Conservation (phyloP, 208 protist genomes). For the Trypanosoma melophagium region DNA sequence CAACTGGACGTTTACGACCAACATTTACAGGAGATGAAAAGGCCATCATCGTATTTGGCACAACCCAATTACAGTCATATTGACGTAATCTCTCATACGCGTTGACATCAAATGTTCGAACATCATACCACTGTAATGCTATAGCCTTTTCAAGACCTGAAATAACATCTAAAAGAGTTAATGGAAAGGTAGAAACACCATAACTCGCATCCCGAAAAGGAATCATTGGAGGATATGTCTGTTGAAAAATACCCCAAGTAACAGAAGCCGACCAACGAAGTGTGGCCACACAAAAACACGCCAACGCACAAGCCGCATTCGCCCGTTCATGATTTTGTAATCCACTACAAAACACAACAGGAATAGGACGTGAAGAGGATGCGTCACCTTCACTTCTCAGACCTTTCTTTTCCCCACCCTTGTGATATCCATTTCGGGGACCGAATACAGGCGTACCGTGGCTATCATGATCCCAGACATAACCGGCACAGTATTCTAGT, state of each 20-base stretch:
- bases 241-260: conserved; percentile 55
- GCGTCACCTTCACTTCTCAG: background rate
- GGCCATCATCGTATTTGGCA: conserved; percentile 92
- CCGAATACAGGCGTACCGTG: conserved; percentile 1
- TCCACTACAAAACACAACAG: conserved; percentile 58
- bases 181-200: conserved; percentile 75
- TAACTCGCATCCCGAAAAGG: conserved; percentile 94
- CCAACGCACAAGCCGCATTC: conserved; percentile 85
- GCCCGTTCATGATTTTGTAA: conserved; percentile 75
- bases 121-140: conserved; percentile 70
- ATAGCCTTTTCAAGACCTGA: conserved; percentile 71
- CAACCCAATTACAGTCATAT: conserved; percentile 95
- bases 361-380: conserved; percentile 5
- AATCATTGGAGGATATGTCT: conserved; percentile 77
- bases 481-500: conserved; percentile 33
- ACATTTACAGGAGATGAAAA: conserved; percentile 81
- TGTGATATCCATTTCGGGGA: background rate
- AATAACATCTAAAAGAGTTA: conserved; percentile 82
- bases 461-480: conserved; percentile 13
- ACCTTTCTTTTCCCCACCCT: background rate
- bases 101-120: conserved; percentile 86
- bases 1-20: conserved; percentile 25
- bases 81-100: conserved; percentile 86
- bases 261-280: conserved; percentile 61
- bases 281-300: conserved; percentile 67